Evolutionary conservation across 176 grass and related monocot species (phyloP).

Genomic region (Elaeis guineensis): DNA sequence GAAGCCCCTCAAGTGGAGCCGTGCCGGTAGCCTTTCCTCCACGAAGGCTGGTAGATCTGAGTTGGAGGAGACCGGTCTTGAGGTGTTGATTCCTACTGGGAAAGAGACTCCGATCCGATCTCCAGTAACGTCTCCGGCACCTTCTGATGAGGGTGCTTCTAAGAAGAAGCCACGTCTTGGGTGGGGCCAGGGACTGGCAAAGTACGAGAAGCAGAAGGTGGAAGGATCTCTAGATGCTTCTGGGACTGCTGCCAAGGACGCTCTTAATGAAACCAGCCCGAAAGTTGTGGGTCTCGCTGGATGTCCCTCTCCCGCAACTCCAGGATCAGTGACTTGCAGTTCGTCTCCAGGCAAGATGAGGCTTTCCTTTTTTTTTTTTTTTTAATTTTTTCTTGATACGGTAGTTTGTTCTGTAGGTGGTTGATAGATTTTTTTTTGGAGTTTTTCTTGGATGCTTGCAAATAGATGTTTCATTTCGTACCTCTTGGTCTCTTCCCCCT

Average conservation of each 20-base stretch:
- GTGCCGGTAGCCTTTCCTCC: slow-evolving; percentile 3
- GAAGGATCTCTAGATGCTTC: slow-evolving; percentile 33
- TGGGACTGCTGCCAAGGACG: background rate
- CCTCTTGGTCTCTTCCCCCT: too few relatives aligned
- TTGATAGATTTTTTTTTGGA: too few relatives aligned
- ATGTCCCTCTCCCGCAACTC: slow-evolving; percentile 19
- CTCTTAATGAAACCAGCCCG: slow-evolving; percentile 8
- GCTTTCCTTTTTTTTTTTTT: background rate
- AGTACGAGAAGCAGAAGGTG: slow-evolving; percentile 91
- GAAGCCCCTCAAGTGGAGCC: slow-evolving; percentile 37
- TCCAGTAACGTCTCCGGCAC: slow-evolving; percentile 12
- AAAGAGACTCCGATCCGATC: slow-evolving; percentile 8
- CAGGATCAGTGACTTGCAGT: slow-evolving; percentile 21
- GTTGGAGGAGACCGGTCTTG: slow-evolving; percentile 3
- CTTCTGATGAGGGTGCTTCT: slow-evolving; percentile 40
- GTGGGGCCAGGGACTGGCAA: slow-evolving; percentile 95
- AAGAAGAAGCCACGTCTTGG: slow-evolving; percentile 85
- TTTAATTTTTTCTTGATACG: background rate
- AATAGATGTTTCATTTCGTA: too few relatives aligned
- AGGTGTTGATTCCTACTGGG: background rate
- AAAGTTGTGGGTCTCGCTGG: background rate
- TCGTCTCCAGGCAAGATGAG: slow-evolving; percentile 21
- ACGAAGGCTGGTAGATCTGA: slow-evolving; percentile 53
- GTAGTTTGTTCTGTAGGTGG: background rate
- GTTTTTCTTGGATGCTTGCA: too few relatives aligned